Conservation (phyloP, 352 stramenopile species). For the Globisporangium orthogonon region DNA sequence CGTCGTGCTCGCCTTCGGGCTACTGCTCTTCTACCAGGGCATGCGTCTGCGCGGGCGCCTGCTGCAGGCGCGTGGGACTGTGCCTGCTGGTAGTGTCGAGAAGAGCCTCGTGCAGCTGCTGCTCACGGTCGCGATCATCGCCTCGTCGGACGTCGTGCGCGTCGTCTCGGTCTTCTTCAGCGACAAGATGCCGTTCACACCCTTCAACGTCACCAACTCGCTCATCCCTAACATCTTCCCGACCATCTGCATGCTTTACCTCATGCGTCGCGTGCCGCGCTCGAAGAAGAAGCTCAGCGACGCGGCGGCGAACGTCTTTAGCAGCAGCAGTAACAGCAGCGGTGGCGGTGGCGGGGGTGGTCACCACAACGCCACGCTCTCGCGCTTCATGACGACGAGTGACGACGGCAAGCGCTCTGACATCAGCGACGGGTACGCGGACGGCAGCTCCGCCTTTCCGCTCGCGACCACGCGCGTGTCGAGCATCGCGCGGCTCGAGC, state of each 20-base stretch:
- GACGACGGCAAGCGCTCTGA: slow-evolving; percentile 20
- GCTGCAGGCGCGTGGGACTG: slow-evolving; percentile 59
- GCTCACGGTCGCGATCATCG: slow-evolving; percentile 76
- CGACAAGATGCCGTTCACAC: slow-evolving; percentile 46
- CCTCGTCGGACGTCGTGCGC: slow-evolving; percentile 64
- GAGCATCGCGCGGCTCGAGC: slow-evolving; percentile 12
- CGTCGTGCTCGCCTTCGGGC: slow-evolving; percentile 57
- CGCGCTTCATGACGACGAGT: slow-evolving; percentile 45
- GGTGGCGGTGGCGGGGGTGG: slow-evolving; percentile 6
- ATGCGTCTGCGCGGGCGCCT: slow-evolving; percentile 66
- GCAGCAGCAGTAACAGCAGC: slow-evolving; percentile 10
- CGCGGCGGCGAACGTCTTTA: neutral
- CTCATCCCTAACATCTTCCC: slow-evolving; percentile 69
- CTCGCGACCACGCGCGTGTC: slow-evolving; percentile 14
- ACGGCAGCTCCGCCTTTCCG: slow-evolving; percentile 12
- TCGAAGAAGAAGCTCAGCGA: slow-evolving; percentile 7
- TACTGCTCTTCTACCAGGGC: slow-evolving; percentile 68
- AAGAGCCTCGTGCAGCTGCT: slow-evolving; percentile 80
- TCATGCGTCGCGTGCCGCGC: slow-evolving; percentile 67
- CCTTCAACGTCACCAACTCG: slow-evolving; percentile 68
- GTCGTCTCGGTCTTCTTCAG: slow-evolving; percentile 52
- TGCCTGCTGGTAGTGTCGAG: slow-evolving; percentile 58
- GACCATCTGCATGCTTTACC: slow-evolving; percentile 87
- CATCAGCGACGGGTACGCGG: slow-evolving; percentile 15
- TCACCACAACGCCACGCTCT: slow-evolving; percentile 25